These are phyloP conservation scores for Juglanconis juglandina DNA, from an alignment of 2,329 filamentous ascomycete species.

Conservation along the genomic window DNA sequence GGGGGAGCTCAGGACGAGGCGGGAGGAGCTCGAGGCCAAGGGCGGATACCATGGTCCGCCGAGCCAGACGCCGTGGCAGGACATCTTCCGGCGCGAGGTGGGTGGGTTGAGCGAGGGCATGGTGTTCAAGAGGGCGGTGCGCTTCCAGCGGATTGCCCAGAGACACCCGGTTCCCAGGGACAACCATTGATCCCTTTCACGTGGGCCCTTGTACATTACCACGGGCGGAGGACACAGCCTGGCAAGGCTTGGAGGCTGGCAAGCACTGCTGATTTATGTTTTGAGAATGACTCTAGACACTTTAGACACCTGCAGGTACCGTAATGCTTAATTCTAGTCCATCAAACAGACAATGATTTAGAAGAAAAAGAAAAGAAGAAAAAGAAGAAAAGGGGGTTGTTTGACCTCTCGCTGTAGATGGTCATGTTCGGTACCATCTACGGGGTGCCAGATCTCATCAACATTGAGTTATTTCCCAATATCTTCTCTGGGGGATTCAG, in stretches of 20 bases:
- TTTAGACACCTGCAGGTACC: background rate
- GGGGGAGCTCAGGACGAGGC: constrained; percentile 34
- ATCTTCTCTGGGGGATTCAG: too few relatives aligned
- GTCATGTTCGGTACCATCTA: too few relatives aligned
- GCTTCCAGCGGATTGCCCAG: constrained; percentile 46
- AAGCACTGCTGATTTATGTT: background rate
- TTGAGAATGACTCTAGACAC: background rate
- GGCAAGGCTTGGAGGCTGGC: background rate
- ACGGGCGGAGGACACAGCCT: background rate
- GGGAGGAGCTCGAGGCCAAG: constrained; percentile 32
- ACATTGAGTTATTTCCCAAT: too few relatives aligned
- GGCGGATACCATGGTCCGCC: constrained; percentile 37
- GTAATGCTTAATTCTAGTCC: background rate
- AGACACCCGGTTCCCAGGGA: constrained; percentile 37
- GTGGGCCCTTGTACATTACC: background rate
- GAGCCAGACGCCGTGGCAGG: constrained; percentile 49
- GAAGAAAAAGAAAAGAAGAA: background rate
- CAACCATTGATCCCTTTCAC: constrained; percentile 34
- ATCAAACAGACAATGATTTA: background rate
- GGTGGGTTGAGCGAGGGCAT: constrained; percentile 44
- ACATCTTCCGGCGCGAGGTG: constrained; percentile 44
- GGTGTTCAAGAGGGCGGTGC: constrained; percentile 42
- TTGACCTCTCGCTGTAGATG: background rate
- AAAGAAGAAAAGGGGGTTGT: too few relatives aligned
- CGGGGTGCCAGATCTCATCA: too few relatives aligned